Evolutionary conservation across 1,139 yeast species (phyloP).

Genomic region (Taiozyma onychis): DNA sequence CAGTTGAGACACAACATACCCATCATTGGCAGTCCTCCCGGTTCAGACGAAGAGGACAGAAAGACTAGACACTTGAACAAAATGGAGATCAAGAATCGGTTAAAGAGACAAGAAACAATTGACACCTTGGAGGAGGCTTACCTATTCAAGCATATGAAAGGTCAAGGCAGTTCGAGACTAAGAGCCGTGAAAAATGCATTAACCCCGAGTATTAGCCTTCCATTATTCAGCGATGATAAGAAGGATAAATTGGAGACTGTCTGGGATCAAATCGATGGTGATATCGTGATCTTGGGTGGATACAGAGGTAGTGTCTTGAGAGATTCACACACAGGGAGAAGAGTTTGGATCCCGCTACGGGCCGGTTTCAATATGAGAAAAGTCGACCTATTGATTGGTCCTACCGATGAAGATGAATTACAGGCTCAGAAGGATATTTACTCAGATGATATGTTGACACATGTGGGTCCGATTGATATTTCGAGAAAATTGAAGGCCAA

Average conservation of each 20-base stretch:
- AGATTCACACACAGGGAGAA: constrained; percentile 54
- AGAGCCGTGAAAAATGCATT: constrained; percentile 65
- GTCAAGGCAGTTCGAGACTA: constrained; percentile 60
- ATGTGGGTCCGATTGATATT: constrained; percentile 85
- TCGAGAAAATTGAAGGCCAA: constrained; percentile 55
- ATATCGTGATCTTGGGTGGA: constrained; percentile 78
- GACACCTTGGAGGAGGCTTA: constrained; percentile 60
- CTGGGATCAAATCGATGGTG: constrained; percentile 59
- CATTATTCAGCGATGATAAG: constrained; percentile 25
- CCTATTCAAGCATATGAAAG: constrained; percentile 48
- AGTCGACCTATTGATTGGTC: constrained; percentile 68
- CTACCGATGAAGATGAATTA: constrained; percentile 55
- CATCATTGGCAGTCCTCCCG: constrained; percentile 28
- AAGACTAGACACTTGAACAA: constrained; percentile 17
- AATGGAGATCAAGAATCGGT: constrained; percentile 38
- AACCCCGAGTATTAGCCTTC: constrained; percentile 36
- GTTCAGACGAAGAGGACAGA: constrained; percentile 21
- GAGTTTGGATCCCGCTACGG: constrained; percentile 84
- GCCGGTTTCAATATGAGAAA: constrained; percentile 76
- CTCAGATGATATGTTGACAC: constrained; percentile 75
- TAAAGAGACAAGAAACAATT: constrained; percentile 52
- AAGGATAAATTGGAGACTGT: constrained; percentile 29
- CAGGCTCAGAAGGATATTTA: constrained; percentile 45
- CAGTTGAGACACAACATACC: constrained; percentile 21
- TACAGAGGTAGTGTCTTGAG: constrained; percentile 81